phyloP scores from a whole-genome alignment of 441 rosid genomes.

The Hura crepitans region DNA sequence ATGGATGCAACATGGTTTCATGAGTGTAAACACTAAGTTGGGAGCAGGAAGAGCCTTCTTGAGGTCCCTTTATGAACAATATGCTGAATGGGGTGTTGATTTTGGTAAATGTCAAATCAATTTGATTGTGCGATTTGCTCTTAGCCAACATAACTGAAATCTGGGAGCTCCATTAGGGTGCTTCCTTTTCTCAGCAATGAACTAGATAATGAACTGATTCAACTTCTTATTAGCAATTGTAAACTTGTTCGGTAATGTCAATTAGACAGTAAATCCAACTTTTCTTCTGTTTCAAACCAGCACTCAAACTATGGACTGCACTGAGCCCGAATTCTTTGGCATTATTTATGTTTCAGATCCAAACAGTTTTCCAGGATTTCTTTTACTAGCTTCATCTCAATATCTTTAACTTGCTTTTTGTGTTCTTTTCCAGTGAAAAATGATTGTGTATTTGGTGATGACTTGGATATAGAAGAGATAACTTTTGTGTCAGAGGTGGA shows the following conservation, averaged over 20 bases:
- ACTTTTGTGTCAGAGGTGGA: conserved; percentile 66
- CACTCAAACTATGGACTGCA: not conserved
- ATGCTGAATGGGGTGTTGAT: conserved; percentile 92
- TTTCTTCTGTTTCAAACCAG: not conserved
- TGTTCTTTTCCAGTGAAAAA: conserved; percentile 56
- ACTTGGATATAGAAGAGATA: conserved; percentile 68
- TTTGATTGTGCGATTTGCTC: conserved; percentile 3
- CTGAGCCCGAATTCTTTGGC: not conserved
- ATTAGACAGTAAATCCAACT: too few relatives aligned
- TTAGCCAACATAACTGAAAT: not conserved
- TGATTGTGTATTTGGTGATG: conserved; percentile 82
- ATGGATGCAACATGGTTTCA: conserved; percentile 88
- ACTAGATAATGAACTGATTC: not conserved
- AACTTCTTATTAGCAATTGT: not conserved
- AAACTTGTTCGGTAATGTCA: not conserved
- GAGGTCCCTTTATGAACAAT: conserved; percentile 72
- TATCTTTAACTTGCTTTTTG: conserved; percentile 8
- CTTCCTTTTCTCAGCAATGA: not conserved
- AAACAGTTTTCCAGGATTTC: not conserved
- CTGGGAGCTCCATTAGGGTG: not conserved
- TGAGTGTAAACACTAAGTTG: conserved; percentile 65
- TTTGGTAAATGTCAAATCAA: conserved; percentile 49
- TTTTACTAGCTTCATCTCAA: conserved; percentile 8
- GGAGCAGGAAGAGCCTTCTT: conserved; percentile 89
- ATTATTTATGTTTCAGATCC: conserved; percentile 3